Evolutionary conservation across 768 basidiomycete species (phyloP).

Genomic region (Tubosaeta sp.): DNA sequence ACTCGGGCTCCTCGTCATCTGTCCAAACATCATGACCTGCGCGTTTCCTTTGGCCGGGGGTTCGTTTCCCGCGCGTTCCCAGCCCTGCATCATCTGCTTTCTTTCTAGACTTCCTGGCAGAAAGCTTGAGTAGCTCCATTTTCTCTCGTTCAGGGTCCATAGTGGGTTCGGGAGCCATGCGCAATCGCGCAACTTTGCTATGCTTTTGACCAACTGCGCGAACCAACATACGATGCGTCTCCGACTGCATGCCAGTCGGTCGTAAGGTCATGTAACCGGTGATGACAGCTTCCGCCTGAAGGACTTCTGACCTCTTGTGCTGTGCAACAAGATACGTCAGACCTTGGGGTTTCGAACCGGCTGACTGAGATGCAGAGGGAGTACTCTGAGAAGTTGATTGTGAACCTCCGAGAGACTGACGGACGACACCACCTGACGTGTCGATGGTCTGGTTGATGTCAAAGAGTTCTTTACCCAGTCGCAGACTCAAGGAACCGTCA

Average conservation of each 20-base stretch:
- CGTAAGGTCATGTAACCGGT: constrained; percentile 81
- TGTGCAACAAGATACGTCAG: constrained; percentile 88
- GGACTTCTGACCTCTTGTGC: constrained; percentile 77
- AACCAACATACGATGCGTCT: constrained; percentile 86
- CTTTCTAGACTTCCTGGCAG: constrained; percentile 59
- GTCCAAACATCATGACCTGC: constrained; percentile 51
- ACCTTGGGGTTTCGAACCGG: constrained; percentile 55
- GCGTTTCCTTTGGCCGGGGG: constrained; percentile 38
- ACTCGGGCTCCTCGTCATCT: constrained; percentile 63
- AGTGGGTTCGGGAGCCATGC: constrained; percentile 74
- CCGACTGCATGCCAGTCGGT: constrained; percentile 86
- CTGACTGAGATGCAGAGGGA: constrained; percentile 34
- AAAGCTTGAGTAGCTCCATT: constrained; percentile 60
- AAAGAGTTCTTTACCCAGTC: constrained; percentile 90
- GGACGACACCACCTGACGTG: constrained; percentile 62
- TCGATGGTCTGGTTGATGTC: constrained; percentile 82
- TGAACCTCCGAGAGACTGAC: constrained; percentile 51
- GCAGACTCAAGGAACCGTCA: constrained; percentile 86
- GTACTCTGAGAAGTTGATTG: constrained; percentile 40
- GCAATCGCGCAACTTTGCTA: constrained; percentile 72
- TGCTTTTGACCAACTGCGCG: constrained; percentile 83
- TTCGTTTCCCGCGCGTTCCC: constrained; percentile 45
- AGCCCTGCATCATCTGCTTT: constrained; percentile 49
- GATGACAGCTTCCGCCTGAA: constrained; percentile 82
- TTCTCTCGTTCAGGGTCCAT: constrained; percentile 74